Conservation (phyloP, 352 stramenopile genomes). For the Phytophthora macrochlamydospora region DNA sequence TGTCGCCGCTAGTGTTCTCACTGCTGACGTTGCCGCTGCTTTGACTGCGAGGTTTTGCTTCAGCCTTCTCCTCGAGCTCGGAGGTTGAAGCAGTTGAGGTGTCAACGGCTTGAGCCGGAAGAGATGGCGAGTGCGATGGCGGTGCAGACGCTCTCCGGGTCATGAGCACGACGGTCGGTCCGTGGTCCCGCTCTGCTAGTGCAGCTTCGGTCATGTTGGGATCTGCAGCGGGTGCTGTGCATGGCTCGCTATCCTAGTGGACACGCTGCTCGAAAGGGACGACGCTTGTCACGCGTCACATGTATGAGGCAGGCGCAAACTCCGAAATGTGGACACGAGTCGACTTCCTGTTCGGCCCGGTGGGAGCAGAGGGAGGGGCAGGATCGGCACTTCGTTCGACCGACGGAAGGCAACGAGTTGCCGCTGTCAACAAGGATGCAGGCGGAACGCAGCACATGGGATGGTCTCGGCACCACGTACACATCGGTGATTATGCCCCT, state of each 20-base stretch:
- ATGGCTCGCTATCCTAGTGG: constrained; percentile 17
- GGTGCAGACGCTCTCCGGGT: constrained; percentile 25
- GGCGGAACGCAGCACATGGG: constrained; percentile 15
- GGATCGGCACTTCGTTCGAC: background rate
- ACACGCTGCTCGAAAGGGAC: constrained; percentile 18
- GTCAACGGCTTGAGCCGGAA: background rate
- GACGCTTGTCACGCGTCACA: constrained; percentile 15
- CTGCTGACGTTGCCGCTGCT: constrained; percentile 21
- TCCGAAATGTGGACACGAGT: constrained; percentile 36
- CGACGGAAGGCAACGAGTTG: background rate
- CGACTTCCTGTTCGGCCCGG: constrained; percentile 1
- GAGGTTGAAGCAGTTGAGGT: constrained; percentile 10
- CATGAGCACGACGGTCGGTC: constrained; percentile 32
- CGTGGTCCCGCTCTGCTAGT: constrained; percentile 15
- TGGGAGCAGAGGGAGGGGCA: constrained; percentile 1
- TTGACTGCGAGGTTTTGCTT: constrained; percentile 23
- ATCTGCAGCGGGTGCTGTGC: constrained; percentile 25
- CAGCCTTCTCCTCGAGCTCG: background rate
- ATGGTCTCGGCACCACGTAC: constrained; percentile 25
- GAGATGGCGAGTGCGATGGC: constrained; percentile 6
- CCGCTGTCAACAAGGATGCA: constrained; percentile 10
- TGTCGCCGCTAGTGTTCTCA: constrained; percentile 22
- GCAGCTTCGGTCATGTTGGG: constrained; percentile 37
- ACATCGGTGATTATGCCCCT: background rate
- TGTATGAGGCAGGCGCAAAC: constrained; percentile 23